A percentile compares a stretch with the other conserved stretches of the same genome.
Conservation (phyloP, 1,139 yeast genomes). For the Kodamaea suecica region DNA sequence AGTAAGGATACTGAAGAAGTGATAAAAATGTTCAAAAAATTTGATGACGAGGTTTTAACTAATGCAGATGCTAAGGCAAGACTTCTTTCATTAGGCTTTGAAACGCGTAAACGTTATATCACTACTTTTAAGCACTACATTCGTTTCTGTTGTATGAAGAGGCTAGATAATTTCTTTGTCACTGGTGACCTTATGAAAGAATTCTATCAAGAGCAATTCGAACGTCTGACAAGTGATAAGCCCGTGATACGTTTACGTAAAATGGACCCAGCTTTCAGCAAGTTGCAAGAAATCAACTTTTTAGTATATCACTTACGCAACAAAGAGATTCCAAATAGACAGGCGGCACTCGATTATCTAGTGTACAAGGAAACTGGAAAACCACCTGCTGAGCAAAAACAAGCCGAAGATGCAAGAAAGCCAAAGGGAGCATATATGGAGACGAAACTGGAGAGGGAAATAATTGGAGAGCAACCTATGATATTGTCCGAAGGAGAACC, state of each 20-base stretch:
- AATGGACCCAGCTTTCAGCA: conserved; percentile 20
- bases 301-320: conserved; percentile 15
- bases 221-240: conserved; percentile 14
- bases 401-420: background rate
- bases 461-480: background rate
- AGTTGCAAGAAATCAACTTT: conserved; percentile 18
- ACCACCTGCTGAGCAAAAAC: conserved; percentile 2
- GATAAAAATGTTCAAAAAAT: conserved; percentile 18
- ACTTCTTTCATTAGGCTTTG: conserved; percentile 17
- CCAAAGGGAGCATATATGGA: background rate
- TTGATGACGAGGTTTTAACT: conserved; percentile 18
- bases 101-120: conserved; percentile 18
- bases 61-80: conserved; percentile 17
- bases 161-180: conserved; percentile 15
- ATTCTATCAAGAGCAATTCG: conserved; percentile 17
- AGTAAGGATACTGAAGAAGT: conserved; percentile 19
- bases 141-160: conserved; percentile 16
- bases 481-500: background rate
- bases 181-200: conserved; percentile 20
- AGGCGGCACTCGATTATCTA: conserved; percentile 16
- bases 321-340: conserved; percentile 18
- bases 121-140: conserved; percentile 19
- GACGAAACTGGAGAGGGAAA: background rate
- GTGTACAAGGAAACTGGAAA: conserved; percentile 14
- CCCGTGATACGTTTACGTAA: conserved; percentile 18